Conservation (phyloP, 2,329 filamentous ascomycete species). For the Spiromastix sp. region DNA sequence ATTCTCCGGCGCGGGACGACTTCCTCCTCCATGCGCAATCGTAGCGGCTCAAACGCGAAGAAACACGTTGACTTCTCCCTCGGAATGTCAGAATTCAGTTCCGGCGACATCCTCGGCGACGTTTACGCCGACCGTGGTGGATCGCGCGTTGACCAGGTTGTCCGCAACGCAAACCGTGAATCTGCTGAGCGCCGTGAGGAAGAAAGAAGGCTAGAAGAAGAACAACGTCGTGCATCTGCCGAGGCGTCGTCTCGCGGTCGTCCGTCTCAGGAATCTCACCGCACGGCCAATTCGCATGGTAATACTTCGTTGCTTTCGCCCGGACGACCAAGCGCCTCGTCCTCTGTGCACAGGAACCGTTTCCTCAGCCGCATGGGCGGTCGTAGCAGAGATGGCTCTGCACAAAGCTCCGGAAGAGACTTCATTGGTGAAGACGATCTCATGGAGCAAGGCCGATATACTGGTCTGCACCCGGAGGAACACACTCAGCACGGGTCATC, state of each 20-base stretch:
- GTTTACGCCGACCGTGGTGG: conserved; percentile 49
- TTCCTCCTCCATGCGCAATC: conserved; percentile 33
- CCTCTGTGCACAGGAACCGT: conserved; percentile 44
- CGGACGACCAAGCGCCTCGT: conserved; percentile 19
- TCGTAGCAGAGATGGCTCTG: conserved; percentile 9
- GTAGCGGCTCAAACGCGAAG: conserved; percentile 50
- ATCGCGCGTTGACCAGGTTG: conserved; percentile 31
- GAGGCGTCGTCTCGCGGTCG: conserved; percentile 12
- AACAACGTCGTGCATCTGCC: conserved; percentile 14
- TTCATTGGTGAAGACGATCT: conserved; percentile 28
- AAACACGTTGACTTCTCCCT: conserved; percentile 62
- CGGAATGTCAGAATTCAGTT: conserved; percentile 51
- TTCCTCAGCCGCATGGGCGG: conserved; percentile 47
- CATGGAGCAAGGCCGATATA: conserved; percentile 38
- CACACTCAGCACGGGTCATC: neutral
- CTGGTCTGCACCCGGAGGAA: conserved; percentile 18
- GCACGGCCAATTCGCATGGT: conserved; percentile 14
- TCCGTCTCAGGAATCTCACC: conserved; percentile 13
- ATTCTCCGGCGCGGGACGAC: conserved; percentile 40
- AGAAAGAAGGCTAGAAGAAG: conserved; percentile 17
- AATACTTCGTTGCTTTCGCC: neutral
- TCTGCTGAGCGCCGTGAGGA: conserved; percentile 29
- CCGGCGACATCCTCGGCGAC: conserved; percentile 52
- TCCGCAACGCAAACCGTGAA: conserved; percentile 30
- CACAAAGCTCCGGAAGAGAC: conserved; percentile 14